Conservation (phyloP, 2,329 filamentous ascomycete genomes). For the Fusarium sambucinum region DNA sequence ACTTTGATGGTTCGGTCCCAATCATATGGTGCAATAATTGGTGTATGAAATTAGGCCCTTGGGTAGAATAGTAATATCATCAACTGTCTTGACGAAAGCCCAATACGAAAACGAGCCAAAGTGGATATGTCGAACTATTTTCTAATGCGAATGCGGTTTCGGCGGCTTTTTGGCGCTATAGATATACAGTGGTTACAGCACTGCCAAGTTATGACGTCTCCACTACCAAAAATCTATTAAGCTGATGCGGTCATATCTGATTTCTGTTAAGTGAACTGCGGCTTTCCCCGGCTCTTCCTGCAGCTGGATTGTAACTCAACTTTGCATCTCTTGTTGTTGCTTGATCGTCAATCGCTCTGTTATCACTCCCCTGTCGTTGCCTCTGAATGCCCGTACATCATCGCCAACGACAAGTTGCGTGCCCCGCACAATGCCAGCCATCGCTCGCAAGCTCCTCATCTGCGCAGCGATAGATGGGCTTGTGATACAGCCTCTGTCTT, state of each 20-base stretch:
- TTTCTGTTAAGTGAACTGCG: slow-evolving; percentile 31
- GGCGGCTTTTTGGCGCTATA: slow-evolving; percentile 30
- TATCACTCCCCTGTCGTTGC: slow-evolving; percentile 10
- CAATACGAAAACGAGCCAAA: slow-evolving; percentile 42
- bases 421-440: slow-evolving; percentile 72
- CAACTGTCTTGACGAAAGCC: slow-evolving; percentile 35
- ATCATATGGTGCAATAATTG: slow-evolving; percentile 31
- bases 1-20: slow-evolving; percentile 21
- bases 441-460: slow-evolving; percentile 84
- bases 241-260: slow-evolving; percentile 44
- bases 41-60: slow-evolving; percentile 33
- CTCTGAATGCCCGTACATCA: slow-evolving; percentile 20
- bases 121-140: slow-evolving; percentile 32
- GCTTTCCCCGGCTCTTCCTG: slow-evolving; percentile 14
- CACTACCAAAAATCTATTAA: slow-evolving; percentile 22
- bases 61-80: slow-evolving; percentile 42
- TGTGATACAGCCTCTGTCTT: slow-evolving; percentile 78
- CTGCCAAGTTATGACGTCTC: slow-evolving; percentile 45
- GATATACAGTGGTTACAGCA: slow-evolving; percentile 23
- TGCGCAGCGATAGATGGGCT: slow-evolving; percentile 86
- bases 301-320: slow-evolving; percentile 4
- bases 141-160: slow-evolving; percentile 42
- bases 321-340: slow-evolving; percentile 2
- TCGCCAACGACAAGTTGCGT: slow-evolving; percentile 23
- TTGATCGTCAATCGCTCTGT: slow-evolving; percentile 11